Conservation (phyloP, 495 filamentous ascomycete genomes). For the Polyplosphaeria fusca region DNA sequence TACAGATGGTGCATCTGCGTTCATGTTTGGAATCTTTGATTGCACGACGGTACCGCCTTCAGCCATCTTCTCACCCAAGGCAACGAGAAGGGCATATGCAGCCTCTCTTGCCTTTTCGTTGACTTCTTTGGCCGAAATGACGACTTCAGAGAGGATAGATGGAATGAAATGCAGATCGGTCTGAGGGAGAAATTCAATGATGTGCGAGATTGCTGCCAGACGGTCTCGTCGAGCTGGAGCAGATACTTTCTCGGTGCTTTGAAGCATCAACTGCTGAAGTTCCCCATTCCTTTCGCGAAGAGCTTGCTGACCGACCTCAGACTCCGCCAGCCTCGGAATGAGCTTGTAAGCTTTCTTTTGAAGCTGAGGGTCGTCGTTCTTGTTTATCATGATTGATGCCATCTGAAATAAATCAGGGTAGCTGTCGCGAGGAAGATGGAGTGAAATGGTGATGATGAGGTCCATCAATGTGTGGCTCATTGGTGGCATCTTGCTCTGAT, state of each 20-base stretch:
- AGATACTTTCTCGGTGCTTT: slow-evolving; percentile 74
- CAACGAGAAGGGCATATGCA: slow-evolving; percentile 86
- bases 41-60: slow-evolving; percentile 76
- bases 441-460: slow-evolving; percentile 88
- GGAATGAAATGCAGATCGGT: slow-evolving; percentile 87
- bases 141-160: slow-evolving; percentile 83
- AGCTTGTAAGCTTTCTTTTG: slow-evolving; percentile 99
- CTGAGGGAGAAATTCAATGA: slow-evolving; percentile 72
- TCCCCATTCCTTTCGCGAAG: slow-evolving; percentile 68
- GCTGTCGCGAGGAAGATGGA: slow-evolving; percentile 81
- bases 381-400: slow-evolving; percentile 72
- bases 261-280: slow-evolving; percentile 73
- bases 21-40: slow-evolving; percentile 80
- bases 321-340: slow-evolving; percentile 81
- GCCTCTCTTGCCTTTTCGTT: slow-evolving; percentile 88
- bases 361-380: slow-evolving; percentile 79
- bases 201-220: slow-evolving; percentile 71
- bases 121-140: slow-evolving; percentile 91
- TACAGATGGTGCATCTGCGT: slow-evolving; percentile 69
- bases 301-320: slow-evolving; percentile 66
- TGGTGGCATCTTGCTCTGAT: slow-evolving; percentile 78
- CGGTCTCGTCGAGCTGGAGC: slow-evolving; percentile 77
- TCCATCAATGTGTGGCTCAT: slow-evolving; percentile 94
- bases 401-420: slow-evolving; percentile 79
- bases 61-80: slow-evolving; percentile 77